Evolutionary conservation across 768 basidiomycete species (phyloP), one percentile per base, ranked within the genome.

Genomic region (Hebeloma cylindrosporum): DNA sequence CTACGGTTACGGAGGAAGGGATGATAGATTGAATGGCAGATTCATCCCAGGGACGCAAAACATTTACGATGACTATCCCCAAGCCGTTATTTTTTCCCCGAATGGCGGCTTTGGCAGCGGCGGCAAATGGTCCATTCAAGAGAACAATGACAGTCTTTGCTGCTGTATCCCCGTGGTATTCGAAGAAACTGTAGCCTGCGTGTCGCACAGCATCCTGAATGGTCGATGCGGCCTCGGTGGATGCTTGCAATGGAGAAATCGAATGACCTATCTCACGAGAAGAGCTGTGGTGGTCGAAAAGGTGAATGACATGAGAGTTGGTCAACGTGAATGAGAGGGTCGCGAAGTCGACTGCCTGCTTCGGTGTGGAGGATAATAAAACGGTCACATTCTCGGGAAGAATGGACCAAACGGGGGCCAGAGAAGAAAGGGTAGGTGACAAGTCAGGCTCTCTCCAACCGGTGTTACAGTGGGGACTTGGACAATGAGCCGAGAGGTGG

Each of bases 271-370:
- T 68, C 66, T 98, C 93, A 18, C 95, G 83, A 25, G 83, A 73
- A 23, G 82, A 74, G 49, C 81, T 80, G 59, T 88, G 76, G 55
- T 95, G 89, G 64, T 98, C 93, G 60, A 98, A 93, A 30, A 97
- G 69, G 63, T 97, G 93, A 43, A 93, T 75, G 45, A 89, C 82
- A 64, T 95, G 90, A 30, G 69, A 76, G 14, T 68, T 62, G 11
- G 74, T 73, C 38, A 88, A 65, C 47, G 72, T 74, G 70, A 93
- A 93, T n/a, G 91, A 74, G 36, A 91, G 73, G 20, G 78, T 58
- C 2, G 93, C 79, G 43, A 92, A 78, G 57, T 91, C 86, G 35
- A 84, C 77, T 11, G 88, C 74, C 62, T 96, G 91, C 52, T 88
- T 85, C 1, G 92, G 82, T 3, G 88, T 84, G 2, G 91, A 83